Evolutionary conservation across 139 green algal genomes (phyloP).

Genomic region (Tetraselmis chui): DNA sequence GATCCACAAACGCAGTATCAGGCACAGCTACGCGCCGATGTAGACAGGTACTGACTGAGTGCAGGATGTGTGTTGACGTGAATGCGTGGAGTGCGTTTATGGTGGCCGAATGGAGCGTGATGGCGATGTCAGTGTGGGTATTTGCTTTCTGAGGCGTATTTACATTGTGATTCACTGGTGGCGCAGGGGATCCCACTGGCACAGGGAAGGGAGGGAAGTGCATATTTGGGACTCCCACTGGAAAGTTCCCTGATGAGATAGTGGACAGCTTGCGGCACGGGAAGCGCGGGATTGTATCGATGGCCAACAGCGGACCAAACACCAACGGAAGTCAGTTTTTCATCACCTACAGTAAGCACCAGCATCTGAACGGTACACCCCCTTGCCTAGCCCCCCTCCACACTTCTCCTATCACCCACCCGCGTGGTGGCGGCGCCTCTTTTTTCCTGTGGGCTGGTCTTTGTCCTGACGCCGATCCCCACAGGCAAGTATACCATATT

Average conservation of each 20-base stretch:
- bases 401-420: slow-evolving; percentile 8
- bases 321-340: slow-evolving; percentile 95
- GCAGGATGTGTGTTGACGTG: too few relatives aligned
- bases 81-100: too few relatives aligned
- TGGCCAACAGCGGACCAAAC: slow-evolving; percentile 96
- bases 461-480: neutral
- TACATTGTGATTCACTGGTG: neutral
- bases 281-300: slow-evolving; percentile 84
- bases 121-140: too few relatives aligned
- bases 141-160: too few relatives aligned
- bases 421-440: neutral
- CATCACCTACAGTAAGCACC: slow-evolving; percentile 90
- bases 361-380: slow-evolving; percentile 86
- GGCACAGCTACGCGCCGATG: too few relatives aligned
- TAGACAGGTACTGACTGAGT: too few relatives aligned
- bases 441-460: neutral
- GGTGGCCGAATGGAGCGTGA: too few relatives aligned
- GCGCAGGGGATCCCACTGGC: slow-evolving; percentile 76
- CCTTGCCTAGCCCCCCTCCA: too few relatives aligned
- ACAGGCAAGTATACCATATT: slow-evolving; percentile 76
- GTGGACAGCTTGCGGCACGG: slow-evolving; percentile 77
- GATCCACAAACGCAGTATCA: neutral
- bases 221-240: slow-evolving; percentile 78
- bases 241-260: slow-evolving; percentile 95
- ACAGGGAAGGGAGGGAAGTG: slow-evolving; percentile 88